Evolutionary conservation across 257 asterid genomes (phyloP), one percentile per base, ranked within the genome.

Genomic region (Forsythia suspensa): DNA sequence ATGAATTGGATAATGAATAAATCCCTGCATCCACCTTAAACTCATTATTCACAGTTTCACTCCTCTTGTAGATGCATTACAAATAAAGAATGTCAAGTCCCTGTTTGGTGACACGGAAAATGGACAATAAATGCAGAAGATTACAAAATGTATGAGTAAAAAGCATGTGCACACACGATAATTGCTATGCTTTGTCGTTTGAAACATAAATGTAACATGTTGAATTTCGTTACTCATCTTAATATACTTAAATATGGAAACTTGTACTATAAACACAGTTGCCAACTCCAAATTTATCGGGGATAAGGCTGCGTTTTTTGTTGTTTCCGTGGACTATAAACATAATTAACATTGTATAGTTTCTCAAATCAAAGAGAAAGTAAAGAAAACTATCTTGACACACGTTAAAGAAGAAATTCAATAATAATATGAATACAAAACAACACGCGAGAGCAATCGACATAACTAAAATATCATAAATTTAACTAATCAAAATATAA

Each of bases 1-100:
- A 71, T 69, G 79, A 71, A 72, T 10, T n/a, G 69, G 51, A 44
- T 24, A 38, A 18, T 21, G 10, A 12, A 21, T 38, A 82, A 52
- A 61, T 57, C 79, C 87, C 96, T 90, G 87, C 85, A 84, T 66
- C 70, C 70, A 74, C 40, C 72, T 81, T 48, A 44, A 80, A 73
- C 34, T 76, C 66, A 57, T 67, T 66, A 75, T 43, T 76, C 41
- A 11, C 15, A 72, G 43, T 76, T 52, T 36, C 41, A 71, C 18
- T 72, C 76, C 76, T 46, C 36, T 72, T 38, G 6, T 29, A 24
- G 48, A 44, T 77, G 63, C 80, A 73, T 29, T 41, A 77, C 66
- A 75, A 73, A 71, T 55, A 69, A 80, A 67, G 76, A 75, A 72
- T 42, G 10, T 41, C 16, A 38, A n/a, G 29, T 51, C 37, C 69